A percentile compares a stretch with the other conserved stretches of the same genome.
Evolutionary conservation across 495 filamentous ascomycete species (phyloP).

Genomic region (Neurospora sp.): DNA sequence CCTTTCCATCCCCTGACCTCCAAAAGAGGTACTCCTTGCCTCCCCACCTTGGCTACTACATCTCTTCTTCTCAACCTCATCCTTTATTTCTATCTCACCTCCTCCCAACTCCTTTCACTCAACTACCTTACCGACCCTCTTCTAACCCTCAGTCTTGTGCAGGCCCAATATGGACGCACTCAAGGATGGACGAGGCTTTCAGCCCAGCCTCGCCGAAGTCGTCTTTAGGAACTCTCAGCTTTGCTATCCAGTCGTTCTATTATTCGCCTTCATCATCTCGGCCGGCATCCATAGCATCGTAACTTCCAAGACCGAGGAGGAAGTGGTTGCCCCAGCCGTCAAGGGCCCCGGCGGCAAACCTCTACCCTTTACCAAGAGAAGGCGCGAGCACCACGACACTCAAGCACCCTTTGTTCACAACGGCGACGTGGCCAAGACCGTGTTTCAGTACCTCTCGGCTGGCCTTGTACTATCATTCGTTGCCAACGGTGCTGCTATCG

Average conservation of each 20-base stretch:
- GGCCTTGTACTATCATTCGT: conserved; percentile 61
- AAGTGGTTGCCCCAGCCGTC: conserved; percentile 26
- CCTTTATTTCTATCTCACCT: not conserved
- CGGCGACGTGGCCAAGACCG: conserved; percentile 47
- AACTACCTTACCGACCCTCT: not conserved
- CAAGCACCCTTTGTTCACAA: conserved; percentile 29
- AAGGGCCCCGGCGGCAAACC: conserved; percentile 73
- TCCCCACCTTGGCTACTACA: not conserved
- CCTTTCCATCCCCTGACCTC: not conserved
- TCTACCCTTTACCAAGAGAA: conserved; percentile 50
- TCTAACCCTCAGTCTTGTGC: not conserved
- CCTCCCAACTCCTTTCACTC: not conserved
- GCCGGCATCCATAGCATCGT: conserved; percentile 34
- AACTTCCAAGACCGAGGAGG: conserved; percentile 33
- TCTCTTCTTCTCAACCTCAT: not conserved
- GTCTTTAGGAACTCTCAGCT: conserved; percentile 30
- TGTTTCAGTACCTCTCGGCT: conserved; percentile 67
- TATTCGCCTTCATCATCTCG: conserved; percentile 32
- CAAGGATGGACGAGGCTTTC: conserved; percentile 4
- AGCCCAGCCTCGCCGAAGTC: conserved; percentile 22
- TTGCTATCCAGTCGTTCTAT: conserved; percentile 32
- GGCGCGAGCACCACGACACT: conserved; percentile 25
- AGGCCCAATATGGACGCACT: conserved; percentile 21
- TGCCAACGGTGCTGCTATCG: conserved; percentile 62
- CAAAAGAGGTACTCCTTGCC: not conserved